A percentile compares a stretch with the other conserved stretches of the same genome.
phyloP scores from a whole-genome alignment of 2,329 filamentous ascomycete genomes.

The Exophiala spinifera region DNA sequence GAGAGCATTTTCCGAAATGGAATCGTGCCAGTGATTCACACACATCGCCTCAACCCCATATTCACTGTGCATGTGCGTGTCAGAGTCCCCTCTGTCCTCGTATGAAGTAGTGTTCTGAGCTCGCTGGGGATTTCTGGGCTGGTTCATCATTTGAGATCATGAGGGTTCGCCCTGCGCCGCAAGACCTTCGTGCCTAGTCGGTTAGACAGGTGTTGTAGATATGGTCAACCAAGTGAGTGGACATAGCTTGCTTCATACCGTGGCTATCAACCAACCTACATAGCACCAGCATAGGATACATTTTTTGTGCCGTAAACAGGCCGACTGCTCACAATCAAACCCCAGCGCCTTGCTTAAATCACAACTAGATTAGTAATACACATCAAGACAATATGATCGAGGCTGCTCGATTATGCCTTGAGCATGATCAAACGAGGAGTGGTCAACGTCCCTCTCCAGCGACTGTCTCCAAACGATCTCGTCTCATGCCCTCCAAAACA shows the following conservation, averaged over 20 bases:
- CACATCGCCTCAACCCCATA: too few relatives aligned
- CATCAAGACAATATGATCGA: slow-evolving; percentile 5
- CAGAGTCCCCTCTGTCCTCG: too few relatives aligned
- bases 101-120: too few relatives aligned
- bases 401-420: slow-evolving; percentile 16
- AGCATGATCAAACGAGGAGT: slow-evolving; percentile 25
- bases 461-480: slow-evolving; percentile 50
- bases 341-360: slow-evolving; percentile 24
- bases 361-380: slow-evolving; percentile 20
- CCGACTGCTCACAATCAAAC: background rate
- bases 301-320: background rate
- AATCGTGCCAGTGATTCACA: too few relatives aligned
- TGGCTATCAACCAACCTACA: slow-evolving; percentile 1
- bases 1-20: too few relatives aligned
- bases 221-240: slow-evolving; percentile 3
- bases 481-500: slow-evolving; percentile 68
- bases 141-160: too few relatives aligned
- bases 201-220: background rate
- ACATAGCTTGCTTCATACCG: slow-evolving; percentile 1
- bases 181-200: too few relatives aligned
- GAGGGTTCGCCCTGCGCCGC: too few relatives aligned
- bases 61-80: too few relatives aligned
- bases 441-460: slow-evolving; percentile 41
- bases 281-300: background rate
- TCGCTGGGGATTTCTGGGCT: too few relatives aligned